Evolutionary conservation across 495 filamentous ascomycete species (phyloP), one percentile per base, ranked within the genome.

Genomic region (Thermothielavioides terrestris): DNA sequence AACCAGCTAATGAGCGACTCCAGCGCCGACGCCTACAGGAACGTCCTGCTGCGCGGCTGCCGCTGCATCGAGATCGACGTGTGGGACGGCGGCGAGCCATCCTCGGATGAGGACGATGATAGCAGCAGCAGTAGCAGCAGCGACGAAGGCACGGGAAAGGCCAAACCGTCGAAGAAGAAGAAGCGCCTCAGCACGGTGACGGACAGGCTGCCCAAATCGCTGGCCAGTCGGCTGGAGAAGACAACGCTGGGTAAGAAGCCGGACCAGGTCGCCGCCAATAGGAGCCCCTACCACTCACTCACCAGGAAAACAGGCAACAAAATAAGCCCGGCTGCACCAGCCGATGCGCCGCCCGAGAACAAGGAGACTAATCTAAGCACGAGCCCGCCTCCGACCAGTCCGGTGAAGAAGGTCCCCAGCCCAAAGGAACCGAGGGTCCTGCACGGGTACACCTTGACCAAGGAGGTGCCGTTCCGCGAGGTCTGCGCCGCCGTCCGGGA

Each of bases 1-100:
- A 91, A 96, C 62, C 91, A 97, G 68, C 75, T 97, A 9, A 92
- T 82, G 49, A 89, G 88, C 53, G 79, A 85, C 49, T 81, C 86
- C 27, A 89, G 84, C 49, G 82, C 83, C 1, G 85, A 85, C 42
- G 82, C 85, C 17, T 97, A 95, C 69, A 86, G 78, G 54, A 84
- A 84, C 60, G 89, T 92, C 60, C 77, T 96, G 28, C 67, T 82
- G 9, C 77, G 82, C 20, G 88, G 91, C n/a, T 92, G 91, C 54
- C 81, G 91, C 15, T 95, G 88, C 51, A 86, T 96, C 43, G 91
- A 96, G 69, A 89, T 97, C 51, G 91, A 97, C 58, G 88, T 95
- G 7, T 95, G 89, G 87, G 86, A 97, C 62, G 91, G 90, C 11
- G 80, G 88, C 34, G 70, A 75, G 20, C 64, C 69, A 2, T 68